These are phyloP conservation scores for Maudiozyma humilis DNA, from an alignment of 1,139 yeast species.

Conservation along the genomic window DNA sequence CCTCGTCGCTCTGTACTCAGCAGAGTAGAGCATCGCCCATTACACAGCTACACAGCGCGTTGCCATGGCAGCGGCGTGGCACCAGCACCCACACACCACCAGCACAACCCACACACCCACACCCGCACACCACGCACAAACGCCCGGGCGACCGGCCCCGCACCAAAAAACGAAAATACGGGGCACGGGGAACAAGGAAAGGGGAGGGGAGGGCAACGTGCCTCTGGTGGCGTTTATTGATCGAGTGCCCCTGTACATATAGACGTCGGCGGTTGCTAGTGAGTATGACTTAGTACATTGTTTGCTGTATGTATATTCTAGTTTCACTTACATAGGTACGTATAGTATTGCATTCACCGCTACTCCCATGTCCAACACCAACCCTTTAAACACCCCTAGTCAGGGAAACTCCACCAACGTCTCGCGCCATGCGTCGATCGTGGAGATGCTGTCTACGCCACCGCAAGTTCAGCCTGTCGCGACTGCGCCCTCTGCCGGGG, in stretches of 20 bases:
- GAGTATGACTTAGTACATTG: no score
- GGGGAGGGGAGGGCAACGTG: not conserved
- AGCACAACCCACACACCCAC: no score
- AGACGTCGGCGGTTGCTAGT: no score
- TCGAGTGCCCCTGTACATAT: no score
- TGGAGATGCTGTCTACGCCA: conserved; percentile 70
- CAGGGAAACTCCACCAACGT: conserved; percentile 5
- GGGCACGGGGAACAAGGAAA: not conserved
- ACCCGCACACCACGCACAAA: not conserved
- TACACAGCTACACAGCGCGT: not conserved
- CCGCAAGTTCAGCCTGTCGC: conserved; percentile 43
- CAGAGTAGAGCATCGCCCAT: not conserved
- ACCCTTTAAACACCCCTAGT: conserved; percentile 3
- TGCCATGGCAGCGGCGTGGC: no score
- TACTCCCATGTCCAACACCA: not conserved
- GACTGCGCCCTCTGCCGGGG: conserved; percentile 1
- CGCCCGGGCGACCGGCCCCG: no score
- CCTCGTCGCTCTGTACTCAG: not conserved
- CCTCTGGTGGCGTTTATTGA: not conserved
- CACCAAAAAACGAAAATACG: not conserved
- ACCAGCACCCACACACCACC: no score
- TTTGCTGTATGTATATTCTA: no score
- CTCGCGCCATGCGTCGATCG: conserved; percentile 60
- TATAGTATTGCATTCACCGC: no score
- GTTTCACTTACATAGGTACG: no score